Percentiles rank a stretch among this genome's conserved stretches.
These are phyloP conservation scores for Cubamyces sp. DNA, from an alignment of 768 basidiomycete genomes.

Conservation along the genomic window DNA sequence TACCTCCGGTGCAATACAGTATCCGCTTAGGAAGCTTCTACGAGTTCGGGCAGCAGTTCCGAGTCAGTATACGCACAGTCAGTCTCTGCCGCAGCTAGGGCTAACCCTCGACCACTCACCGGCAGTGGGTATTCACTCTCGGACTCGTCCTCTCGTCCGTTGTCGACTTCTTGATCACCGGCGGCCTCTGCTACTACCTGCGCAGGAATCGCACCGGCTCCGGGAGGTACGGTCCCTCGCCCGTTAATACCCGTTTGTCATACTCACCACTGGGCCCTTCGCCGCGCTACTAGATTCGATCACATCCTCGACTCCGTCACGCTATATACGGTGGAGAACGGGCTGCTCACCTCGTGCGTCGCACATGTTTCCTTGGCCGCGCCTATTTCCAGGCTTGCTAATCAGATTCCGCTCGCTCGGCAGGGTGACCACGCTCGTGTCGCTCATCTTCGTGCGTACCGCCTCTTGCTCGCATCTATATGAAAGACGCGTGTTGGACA, in stretches of 20 bases:
- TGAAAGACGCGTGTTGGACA: slow-evolving; percentile 5
- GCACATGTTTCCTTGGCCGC: slow-evolving; percentile 1
- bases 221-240: slow-evolving; percentile 26
- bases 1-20: slow-evolving; percentile 1
- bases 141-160: slow-evolving; percentile 32
- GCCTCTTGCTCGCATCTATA: slow-evolving; percentile 1
- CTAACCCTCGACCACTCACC: slow-evolving; percentile 1
- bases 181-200: slow-evolving; percentile 30
- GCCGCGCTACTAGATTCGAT: slow-evolving; percentile 28
- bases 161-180: slow-evolving; percentile 33
- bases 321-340: slow-evolving; percentile 35
- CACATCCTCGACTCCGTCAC: slow-evolving; percentile 33
- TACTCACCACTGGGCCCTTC: background rate
- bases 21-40: slow-evolving; percentile 27
- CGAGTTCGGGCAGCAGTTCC: slow-evolving; percentile 25
- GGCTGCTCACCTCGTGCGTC: slow-evolving; percentile 32
- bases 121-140: slow-evolving; percentile 35
- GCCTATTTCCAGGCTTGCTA: background rate
- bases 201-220: slow-evolving; percentile 31
- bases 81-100: background rate
- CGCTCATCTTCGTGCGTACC: slow-evolving; percentile 33
- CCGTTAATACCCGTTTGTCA: slow-evolving; percentile 4
- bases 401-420: background rate
- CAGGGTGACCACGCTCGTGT: slow-evolving; percentile 29
- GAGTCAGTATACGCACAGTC: slow-evolving; percentile 19